phyloP scores from a whole-genome alignment of 2,329 filamentous ascomycete species.

The Pseudogymnoascus sp. region DNA sequence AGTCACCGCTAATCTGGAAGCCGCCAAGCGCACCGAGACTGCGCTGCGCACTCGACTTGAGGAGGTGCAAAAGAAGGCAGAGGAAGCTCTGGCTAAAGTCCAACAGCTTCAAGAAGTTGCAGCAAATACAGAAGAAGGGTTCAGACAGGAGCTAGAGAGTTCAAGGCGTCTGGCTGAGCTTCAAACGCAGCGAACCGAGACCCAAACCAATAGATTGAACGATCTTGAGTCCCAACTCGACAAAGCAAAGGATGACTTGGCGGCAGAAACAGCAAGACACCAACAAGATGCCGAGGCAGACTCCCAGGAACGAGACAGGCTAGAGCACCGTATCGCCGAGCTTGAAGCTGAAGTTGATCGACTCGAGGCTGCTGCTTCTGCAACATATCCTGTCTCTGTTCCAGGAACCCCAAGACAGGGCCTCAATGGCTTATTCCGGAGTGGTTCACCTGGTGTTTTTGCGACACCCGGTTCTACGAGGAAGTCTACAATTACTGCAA shows the following conservation, averaged over 20 bases:
- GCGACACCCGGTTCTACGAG: slow-evolving; percentile 50
- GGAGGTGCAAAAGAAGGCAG: slow-evolving; percentile 76
- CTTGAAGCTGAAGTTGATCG: slow-evolving; percentile 55
- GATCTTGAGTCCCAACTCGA: slow-evolving; percentile 58
- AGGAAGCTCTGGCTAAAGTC: slow-evolving; percentile 72
- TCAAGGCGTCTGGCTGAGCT: slow-evolving; percentile 74
- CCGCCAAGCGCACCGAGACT: slow-evolving; percentile 70
- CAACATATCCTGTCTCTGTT: slow-evolving; percentile 30
- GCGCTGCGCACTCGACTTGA: slow-evolving; percentile 73
- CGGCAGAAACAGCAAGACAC: slow-evolving; percentile 46
- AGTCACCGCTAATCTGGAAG: slow-evolving; percentile 64
- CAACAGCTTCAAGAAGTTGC: slow-evolving; percentile 80
- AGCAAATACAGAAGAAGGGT: slow-evolving; percentile 74
- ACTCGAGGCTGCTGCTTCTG: slow-evolving; percentile 45
- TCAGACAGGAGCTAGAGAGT: slow-evolving; percentile 77
- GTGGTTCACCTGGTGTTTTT: slow-evolving; percentile 47
- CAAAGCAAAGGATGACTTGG: slow-evolving; percentile 52
- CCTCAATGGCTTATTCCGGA: slow-evolving; percentile 45
- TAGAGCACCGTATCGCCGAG: slow-evolving; percentile 55
- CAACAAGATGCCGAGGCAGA: slow-evolving; percentile 47
- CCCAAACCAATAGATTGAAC: slow-evolving; percentile 60
- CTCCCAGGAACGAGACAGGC: slow-evolving; percentile 50
- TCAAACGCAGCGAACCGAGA: slow-evolving; percentile 66
- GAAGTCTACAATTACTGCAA: slow-evolving; percentile 49
- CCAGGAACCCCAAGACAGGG: slow-evolving; percentile 49